Conservation (phyloP, 2,329 filamentous ascomycete genomes). For the Clarireedia monteithiana region DNA sequence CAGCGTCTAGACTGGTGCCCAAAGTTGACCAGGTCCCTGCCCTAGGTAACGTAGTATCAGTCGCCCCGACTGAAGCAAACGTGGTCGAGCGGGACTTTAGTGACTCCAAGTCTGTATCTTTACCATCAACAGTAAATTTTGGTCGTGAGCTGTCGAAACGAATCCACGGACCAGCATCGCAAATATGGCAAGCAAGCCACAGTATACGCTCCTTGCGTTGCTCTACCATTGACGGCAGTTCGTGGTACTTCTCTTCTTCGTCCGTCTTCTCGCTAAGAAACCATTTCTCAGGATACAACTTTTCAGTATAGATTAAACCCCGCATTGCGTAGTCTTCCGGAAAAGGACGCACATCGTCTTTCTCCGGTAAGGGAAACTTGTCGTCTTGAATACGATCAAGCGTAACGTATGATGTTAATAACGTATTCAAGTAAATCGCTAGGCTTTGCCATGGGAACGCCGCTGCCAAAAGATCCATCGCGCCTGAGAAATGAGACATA, state of each 20-base stretch:
- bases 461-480: constrained; percentile 12
- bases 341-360: constrained; percentile 17
- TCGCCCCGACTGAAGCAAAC: neutral
- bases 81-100: constrained; percentile 1
- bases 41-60: neutral
- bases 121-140: constrained; percentile 1
- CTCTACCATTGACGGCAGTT: constrained; percentile 22
- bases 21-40: constrained; percentile 5
- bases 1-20: neutral
- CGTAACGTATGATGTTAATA: constrained; percentile 7
- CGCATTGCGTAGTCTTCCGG: constrained; percentile 21
- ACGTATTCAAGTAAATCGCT: constrained; percentile 15
- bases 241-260: constrained; percentile 24
- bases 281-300: constrained; percentile 19
- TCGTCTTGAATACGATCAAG: constrained; percentile 12
- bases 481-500: constrained; percentile 13
- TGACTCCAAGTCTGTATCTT: neutral
- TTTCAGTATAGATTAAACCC: constrained; percentile 16
- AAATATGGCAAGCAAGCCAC: constrained; percentile 16
- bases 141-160: constrained; percentile 5
- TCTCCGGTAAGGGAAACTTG: constrained; percentile 18
- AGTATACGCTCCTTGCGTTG: constrained; percentile 22
- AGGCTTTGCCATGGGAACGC: constrained; percentile 18
- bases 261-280: constrained; percentile 21
- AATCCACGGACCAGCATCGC: constrained; percentile 6